phyloP scores from a whole-genome alignment of 2,329 filamentous ascomycete genomes.

The Colletotrichum sp. region DNA sequence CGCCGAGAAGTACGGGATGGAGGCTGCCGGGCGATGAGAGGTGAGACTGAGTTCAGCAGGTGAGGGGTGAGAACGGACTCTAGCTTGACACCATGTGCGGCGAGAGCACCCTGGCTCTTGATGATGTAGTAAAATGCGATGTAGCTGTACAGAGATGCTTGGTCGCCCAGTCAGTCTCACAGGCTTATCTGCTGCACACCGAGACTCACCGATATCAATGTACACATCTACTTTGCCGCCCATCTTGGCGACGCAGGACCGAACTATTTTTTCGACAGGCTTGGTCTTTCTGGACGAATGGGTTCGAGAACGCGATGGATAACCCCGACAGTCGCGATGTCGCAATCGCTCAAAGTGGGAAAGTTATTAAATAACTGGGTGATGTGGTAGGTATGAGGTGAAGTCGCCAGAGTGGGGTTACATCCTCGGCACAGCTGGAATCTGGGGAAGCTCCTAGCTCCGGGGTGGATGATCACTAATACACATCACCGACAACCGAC shows the following conservation, averaged over 20 bases:
- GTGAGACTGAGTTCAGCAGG: neutral
- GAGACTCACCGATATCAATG: conserved; percentile 65
- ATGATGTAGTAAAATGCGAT: conserved; percentile 62
- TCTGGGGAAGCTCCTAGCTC: conserved; percentile 5
- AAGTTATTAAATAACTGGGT: neutral
- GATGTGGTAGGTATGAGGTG: neutral
- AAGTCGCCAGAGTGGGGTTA: conserved; percentile 5
- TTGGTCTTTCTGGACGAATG: neutral
- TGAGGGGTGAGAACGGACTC: conserved; percentile 55
- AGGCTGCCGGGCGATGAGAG: conserved; percentile 49
- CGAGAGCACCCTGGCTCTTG: conserved; percentile 58
- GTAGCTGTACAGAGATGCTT: conserved; percentile 71
- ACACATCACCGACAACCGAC: neutral
- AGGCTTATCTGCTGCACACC: neutral
- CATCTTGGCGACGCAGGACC: conserved; percentile 47
- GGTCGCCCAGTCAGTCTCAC: neutral
- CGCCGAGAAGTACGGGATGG: conserved; percentile 74
- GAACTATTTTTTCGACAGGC: neutral
- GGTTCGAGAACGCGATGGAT: neutral
- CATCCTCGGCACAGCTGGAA: conserved; percentile 6
- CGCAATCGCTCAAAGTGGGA: neutral
- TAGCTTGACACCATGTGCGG: conserved; percentile 64
- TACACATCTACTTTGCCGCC: conserved; percentile 68
- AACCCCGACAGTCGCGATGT: neutral
- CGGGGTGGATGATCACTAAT: conserved; percentile 4